Evolutionary conservation across 1,284 basidiomycete species (phyloP).

Genomic region (Phlebopus sp.): DNA sequence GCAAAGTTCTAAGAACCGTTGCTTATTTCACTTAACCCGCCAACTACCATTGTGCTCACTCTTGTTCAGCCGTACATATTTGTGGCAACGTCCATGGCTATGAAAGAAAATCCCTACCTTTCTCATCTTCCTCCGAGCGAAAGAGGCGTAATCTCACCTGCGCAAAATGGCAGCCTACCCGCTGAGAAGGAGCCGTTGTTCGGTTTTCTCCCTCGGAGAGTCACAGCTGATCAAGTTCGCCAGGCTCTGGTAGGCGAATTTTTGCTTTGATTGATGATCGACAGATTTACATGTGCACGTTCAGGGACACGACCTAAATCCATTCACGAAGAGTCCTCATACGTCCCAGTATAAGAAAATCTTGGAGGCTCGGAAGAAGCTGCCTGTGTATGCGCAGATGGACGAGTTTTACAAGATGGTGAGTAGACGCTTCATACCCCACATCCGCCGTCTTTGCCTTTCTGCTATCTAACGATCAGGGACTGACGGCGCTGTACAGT

Average conservation of each 20-base stretch:
- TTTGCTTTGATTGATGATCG: no score
- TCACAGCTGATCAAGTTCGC: conserved; percentile 71
- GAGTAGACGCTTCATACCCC: conserved; percentile 32
- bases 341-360: conserved; percentile 86
- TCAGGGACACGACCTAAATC: conserved; percentile 83
- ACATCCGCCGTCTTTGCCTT: no score
- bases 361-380: conserved; percentile 77
- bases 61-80: no score
- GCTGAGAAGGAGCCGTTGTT: conserved; percentile 57
- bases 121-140: conserved; percentile 41
- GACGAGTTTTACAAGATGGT: conserved; percentile 85
- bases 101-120: conserved; percentile 56
- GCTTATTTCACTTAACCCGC: background rate
- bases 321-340: conserved; percentile 83
- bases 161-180: conserved; percentile 11
- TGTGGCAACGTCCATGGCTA: background rate
- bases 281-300: background rate
- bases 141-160: conserved; percentile 27
- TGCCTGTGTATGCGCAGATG: conserved; percentile 95
- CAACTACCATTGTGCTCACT: conserved; percentile 1
- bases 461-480: background rate
- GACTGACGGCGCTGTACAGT: conserved; percentile 44
- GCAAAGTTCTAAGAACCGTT: no score
- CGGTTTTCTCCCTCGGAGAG: conserved; percentile 77
- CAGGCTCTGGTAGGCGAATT: conserved; percentile 60